phyloP scores from a whole-genome alignment of 106 monocot genomes.

The Apostasia ramifera region DNA sequence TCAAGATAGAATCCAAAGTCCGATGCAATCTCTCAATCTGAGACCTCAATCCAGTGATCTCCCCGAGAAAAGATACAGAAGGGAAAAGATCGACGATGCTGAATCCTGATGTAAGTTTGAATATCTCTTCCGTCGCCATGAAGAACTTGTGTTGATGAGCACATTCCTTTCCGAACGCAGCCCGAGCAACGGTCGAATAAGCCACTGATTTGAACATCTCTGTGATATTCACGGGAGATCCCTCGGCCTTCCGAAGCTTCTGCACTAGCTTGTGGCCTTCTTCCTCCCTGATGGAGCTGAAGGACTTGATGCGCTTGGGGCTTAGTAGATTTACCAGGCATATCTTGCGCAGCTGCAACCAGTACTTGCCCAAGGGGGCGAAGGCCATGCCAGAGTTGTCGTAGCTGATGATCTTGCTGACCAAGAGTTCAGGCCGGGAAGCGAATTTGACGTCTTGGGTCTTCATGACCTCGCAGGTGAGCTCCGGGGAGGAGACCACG shows the following conservation, averaged over 20 bases:
- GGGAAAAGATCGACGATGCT: not conserved
- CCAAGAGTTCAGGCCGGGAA: not conserved
- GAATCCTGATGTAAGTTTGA: not conserved
- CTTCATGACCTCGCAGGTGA: not conserved
- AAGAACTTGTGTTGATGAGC: not conserved
- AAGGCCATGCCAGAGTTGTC: not conserved
- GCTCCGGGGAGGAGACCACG: slow-evolving; percentile 10
- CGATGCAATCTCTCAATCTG: not conserved
- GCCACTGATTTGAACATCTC: not conserved
- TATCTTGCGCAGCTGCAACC: slow-evolving; percentile 3
- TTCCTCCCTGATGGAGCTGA: slow-evolving; percentile 4
- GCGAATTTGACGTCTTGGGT: slow-evolving; percentile 9
- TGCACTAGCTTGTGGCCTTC: not conserved
- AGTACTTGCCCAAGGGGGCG: slow-evolving; percentile 3
- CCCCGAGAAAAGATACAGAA: not conserved
- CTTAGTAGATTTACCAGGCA: not conserved
- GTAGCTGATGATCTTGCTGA: not conserved
- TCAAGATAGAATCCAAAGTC: not conserved
- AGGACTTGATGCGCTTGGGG: not conserved
- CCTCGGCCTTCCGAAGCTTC: not conserved
- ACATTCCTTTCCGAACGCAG: not conserved
- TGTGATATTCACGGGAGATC: not conserved
- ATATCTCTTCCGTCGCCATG: not conserved
- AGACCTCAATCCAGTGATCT: not conserved
- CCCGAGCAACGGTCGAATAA: not conserved